phyloP scores from a whole-genome alignment of 768 basidiomycete genomes.

The Cystofilobasidium capitatum region DNA sequence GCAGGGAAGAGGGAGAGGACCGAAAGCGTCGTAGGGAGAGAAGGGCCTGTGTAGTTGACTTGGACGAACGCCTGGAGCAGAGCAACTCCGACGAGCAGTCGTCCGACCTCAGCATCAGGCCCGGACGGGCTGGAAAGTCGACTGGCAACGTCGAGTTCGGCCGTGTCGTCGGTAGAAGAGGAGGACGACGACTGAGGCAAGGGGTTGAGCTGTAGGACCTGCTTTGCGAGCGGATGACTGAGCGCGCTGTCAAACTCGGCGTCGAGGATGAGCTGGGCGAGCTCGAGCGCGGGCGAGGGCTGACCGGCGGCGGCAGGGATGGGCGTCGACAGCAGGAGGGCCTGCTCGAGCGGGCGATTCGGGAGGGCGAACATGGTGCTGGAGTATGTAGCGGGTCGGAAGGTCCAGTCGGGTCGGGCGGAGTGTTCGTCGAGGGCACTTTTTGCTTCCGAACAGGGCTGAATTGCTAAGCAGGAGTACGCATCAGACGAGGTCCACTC shows the following conservation, averaged over 20 bases:
- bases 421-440: too few relatives aligned
- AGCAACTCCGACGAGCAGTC: conserved; percentile 53
- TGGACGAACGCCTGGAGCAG: conserved; percentile 85
- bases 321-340: conserved; percentile 17
- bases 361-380: not conserved
- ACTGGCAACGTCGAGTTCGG: conserved; percentile 12
- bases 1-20: conserved; percentile 36
- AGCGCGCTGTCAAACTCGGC: conserved; percentile 42
- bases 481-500: too few relatives aligned
- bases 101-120: conserved; percentile 12
- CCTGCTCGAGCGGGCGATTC: not conserved
- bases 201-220: conserved; percentile 39
- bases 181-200: conserved; percentile 39
- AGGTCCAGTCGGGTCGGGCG: not conserved
- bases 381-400: not conserved
- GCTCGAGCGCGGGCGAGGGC: conserved; percentile 18
- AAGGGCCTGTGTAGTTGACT: conserved; percentile 91
- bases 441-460: too few relatives aligned
- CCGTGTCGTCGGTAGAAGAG: not conserved
- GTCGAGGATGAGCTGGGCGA: conserved; percentile 36
- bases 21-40: conserved; percentile 49
- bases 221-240: conserved; percentile 39
- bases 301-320: not conserved
- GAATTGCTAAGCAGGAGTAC: too few relatives aligned
- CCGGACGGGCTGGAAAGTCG: conserved; percentile 13